A percentile compares a stretch with the other conserved stretches of the same genome.
phyloP scores from a whole-genome alignment of 116 monocot species.

The Thalassia testudinum region DNA sequence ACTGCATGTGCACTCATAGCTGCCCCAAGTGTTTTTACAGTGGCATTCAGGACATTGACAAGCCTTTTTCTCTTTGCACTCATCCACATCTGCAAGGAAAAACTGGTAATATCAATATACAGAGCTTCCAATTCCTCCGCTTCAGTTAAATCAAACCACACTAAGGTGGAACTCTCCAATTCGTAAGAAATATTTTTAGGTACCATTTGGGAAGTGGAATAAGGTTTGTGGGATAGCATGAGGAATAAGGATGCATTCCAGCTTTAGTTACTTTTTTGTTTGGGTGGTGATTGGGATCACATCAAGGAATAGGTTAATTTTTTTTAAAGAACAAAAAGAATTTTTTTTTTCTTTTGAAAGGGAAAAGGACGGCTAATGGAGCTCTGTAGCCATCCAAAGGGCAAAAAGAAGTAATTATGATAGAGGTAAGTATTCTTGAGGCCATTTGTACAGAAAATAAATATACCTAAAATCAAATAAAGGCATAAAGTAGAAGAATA shows the following conservation, averaged over 20 bases:
- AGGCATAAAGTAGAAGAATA: too few species aligned
- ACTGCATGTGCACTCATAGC: slow-evolving; percentile 77
- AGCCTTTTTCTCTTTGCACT: slow-evolving; percentile 74
- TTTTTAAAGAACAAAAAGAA: too few species aligned
- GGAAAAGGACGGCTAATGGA: too few species aligned
- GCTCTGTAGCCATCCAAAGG: too few species aligned
- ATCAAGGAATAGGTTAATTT: too few species aligned
- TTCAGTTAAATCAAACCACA: slow-evolving; percentile 71
- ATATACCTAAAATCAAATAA: too few species aligned
- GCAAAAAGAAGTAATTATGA: too few species aligned
- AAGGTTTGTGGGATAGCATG: background rate
- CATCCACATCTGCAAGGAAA: slow-evolving; percentile 53
- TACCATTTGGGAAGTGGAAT: background rate
- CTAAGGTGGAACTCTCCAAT: slow-evolving; percentile 48
- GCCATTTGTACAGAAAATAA: too few species aligned
- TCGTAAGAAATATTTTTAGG: slow-evolving; percentile 26
- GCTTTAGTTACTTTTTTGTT: too few species aligned
- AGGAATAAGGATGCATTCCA: slow-evolving; percentile 2
- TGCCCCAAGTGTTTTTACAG: slow-evolving; percentile 82
- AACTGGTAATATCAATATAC: slow-evolving; percentile 12
- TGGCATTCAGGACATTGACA: slow-evolving; percentile 76
- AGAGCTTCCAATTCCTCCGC: slow-evolving; percentile 75
- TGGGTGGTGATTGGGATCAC: too few species aligned
- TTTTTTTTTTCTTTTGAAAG: too few species aligned
- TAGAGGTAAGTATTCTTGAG: too few species aligned